Conservation (phyloP, 176 grass and related monocot genomes). For the Eragrostis curvula region DNA sequence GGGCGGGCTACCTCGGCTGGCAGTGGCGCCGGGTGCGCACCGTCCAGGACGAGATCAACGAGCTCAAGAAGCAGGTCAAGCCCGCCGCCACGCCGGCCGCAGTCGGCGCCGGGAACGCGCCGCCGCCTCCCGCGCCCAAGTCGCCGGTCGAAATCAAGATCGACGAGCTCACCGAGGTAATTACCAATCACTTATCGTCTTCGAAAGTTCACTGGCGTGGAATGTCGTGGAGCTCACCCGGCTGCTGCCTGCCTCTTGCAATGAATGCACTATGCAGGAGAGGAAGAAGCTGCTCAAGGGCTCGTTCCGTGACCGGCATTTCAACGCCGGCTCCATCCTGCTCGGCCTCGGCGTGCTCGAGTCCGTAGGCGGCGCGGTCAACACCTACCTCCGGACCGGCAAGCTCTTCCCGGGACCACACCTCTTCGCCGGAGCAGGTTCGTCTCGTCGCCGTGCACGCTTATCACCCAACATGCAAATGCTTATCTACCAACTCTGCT, state of each 20-base stretch:
- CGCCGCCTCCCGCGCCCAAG: slow-evolving; percentile 21
- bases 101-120: slow-evolving; percentile 30
- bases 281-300: slow-evolving; percentile 86
- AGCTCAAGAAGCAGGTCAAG: slow-evolving; percentile 86
- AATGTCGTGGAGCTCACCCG: no score
- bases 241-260: no score
- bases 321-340: slow-evolving; percentile 89
- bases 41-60: slow-evolving; percentile 86
- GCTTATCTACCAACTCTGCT: no score
- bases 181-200: no score
- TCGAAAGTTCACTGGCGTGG: no score
- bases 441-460: neutral
- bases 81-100: slow-evolving; percentile 49
- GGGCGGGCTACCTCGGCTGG: slow-evolving; percentile 94
- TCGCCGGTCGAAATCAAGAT: slow-evolving; percentile 73
- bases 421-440: slow-evolving; percentile 78
- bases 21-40: slow-evolving; percentile 95
- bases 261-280: slow-evolving; percentile 44
- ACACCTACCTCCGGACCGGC: slow-evolving; percentile 82
- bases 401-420: slow-evolving; percentile 97
- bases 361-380: slow-evolving; percentile 73
- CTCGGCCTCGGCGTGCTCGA: slow-evolving; percentile 81
- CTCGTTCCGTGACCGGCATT: slow-evolving; percentile 71
- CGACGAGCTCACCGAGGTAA: slow-evolving; percentile 76
- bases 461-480: no score